Evolutionary conservation across 2,329 filamentous ascomycete genomes (phyloP).

Genomic region (Alternaria incomplexa): DNA sequence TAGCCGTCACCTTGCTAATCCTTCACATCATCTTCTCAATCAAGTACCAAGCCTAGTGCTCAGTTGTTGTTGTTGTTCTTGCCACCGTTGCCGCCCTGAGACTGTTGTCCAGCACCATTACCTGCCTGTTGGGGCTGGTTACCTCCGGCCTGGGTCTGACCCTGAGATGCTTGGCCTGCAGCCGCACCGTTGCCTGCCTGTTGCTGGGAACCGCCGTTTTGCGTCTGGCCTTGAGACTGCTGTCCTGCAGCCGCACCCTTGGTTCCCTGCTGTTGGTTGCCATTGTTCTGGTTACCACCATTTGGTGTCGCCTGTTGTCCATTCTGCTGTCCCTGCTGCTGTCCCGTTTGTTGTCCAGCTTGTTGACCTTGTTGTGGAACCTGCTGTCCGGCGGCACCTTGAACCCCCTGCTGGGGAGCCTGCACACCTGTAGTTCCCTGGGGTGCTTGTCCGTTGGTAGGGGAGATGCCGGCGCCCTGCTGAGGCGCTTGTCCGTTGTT

Average conservation of each 20-base stretch:
- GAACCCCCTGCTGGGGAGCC: neutral
- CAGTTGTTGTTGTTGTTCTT: conserved; percentile 1
- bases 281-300: neutral
- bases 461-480: neutral
- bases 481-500: neutral
- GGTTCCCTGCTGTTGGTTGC: neutral
- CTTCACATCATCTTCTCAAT: neutral
- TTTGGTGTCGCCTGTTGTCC: neutral
- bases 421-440: conserved; percentile 1
- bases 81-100: neutral
- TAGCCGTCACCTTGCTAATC: neutral
- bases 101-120: conserved; percentile 2
- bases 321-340: conserved; percentile 8
- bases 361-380: conserved; percentile 13
- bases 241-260: conserved; percentile 3
- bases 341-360: conserved; percentile 1
- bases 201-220: neutral
- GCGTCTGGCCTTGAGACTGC: neutral
- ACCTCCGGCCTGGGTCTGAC: neutral
- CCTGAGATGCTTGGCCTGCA: neutral
- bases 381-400: conserved; percentile 5
- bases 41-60: neutral
- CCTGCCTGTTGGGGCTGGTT: neutral
- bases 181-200: conserved; percentile 1
- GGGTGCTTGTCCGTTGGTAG: neutral